Percentiles rank a stretch among this genome's conserved stretches.
phyloP scores from a whole-genome alignment of 495 filamentous ascomycete species.

The Aspergillus ostianus region DNA sequence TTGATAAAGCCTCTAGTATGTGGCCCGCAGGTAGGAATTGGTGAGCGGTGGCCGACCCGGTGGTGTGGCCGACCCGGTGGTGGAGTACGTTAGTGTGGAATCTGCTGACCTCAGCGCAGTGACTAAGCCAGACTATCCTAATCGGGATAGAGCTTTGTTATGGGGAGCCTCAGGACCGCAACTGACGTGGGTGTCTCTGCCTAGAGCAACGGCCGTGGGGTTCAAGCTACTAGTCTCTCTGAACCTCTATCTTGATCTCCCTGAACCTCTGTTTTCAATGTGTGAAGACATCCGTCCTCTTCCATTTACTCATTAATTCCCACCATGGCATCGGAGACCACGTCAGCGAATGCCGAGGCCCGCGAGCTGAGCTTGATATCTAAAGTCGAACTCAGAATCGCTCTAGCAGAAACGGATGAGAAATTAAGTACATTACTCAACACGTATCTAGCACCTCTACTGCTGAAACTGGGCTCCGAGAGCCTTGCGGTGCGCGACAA shows the following conservation, averaged over 20 bases:
- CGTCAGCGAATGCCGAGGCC: slow-evolving; percentile 55
- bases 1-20: too few relatives aligned
- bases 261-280: slow-evolving; percentile 1
- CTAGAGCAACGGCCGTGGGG: slow-evolving; percentile 2
- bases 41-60: too few relatives aligned
- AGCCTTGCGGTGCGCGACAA: slow-evolving; percentile 81
- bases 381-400: slow-evolving; percentile 87
- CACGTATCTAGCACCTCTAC: slow-evolving; percentile 74
- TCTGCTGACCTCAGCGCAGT: background rate
- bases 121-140: slow-evolving; percentile 8
- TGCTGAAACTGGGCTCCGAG: slow-evolving; percentile 81
- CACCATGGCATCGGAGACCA: slow-evolving; percentile 37
- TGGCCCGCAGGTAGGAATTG: too few relatives aligned
- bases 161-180: slow-evolving; percentile 2
- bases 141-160: slow-evolving; percentile 11
- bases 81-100: too few relatives aligned
- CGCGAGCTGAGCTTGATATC: slow-evolving; percentile 82
- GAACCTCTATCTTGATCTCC: background rate
- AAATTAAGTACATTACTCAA: slow-evolving; percentile 76
- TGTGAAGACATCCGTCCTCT: background rate
- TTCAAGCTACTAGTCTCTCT: background rate
- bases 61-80: too few relatives aligned
- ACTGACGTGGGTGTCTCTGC: slow-evolving; percentile 9
- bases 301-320: slow-evolving; percentile 1
- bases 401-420: slow-evolving; percentile 77